These are phyloP conservation scores for Sutorius eximius DNA, from an alignment of 1,284 basidiomycete species.

Conservation along the genomic window DNA sequence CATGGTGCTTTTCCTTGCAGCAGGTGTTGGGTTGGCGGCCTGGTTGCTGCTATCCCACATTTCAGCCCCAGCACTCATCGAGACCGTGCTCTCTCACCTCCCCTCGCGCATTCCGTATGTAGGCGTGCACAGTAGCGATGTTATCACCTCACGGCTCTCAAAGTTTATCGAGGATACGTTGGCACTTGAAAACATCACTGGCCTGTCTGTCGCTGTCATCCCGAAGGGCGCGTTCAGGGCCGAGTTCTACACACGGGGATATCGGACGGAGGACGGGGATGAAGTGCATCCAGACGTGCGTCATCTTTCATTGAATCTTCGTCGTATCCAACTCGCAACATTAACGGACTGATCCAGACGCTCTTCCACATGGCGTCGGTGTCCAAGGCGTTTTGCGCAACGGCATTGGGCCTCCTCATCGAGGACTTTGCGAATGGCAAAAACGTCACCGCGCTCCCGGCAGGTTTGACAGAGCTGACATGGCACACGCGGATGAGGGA, in stretches of 20 bases:
- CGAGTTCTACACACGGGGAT: conserved; percentile 26
- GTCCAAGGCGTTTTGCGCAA: conserved; percentile 43
- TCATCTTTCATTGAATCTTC: too few relatives aligned
- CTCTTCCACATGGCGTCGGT: conserved; percentile 39
- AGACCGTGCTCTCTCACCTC: not conserved
- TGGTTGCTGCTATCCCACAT: conserved; percentile 9
- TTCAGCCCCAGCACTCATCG: not conserved
- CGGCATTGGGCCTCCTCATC: conserved; percentile 41
- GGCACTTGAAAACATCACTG: conserved; percentile 16
- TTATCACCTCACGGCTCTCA: conserved; percentile 20
- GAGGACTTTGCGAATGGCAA: conserved; percentile 37
- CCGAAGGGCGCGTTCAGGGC: conserved; percentile 13
- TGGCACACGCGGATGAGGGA: conserved; percentile 40
- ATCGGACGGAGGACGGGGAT: conserved; percentile 24
- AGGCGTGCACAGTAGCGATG: not conserved
- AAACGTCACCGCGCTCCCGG: conserved; percentile 39
- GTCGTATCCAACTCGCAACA: not conserved
- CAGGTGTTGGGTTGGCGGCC: conserved; percentile 11
- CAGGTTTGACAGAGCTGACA: conserved; percentile 30
- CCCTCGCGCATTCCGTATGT: not conserved
- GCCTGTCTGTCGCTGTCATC: conserved; percentile 17
- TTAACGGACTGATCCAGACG: conserved; percentile 30
- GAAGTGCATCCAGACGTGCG: conserved; percentile 22
- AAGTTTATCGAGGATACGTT: conserved; percentile 20
- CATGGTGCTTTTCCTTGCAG: conserved; percentile 12